Conservation (phyloP, 192 early-diverging fungal genomes). For the Umbelopsis ramanniana region DNA sequence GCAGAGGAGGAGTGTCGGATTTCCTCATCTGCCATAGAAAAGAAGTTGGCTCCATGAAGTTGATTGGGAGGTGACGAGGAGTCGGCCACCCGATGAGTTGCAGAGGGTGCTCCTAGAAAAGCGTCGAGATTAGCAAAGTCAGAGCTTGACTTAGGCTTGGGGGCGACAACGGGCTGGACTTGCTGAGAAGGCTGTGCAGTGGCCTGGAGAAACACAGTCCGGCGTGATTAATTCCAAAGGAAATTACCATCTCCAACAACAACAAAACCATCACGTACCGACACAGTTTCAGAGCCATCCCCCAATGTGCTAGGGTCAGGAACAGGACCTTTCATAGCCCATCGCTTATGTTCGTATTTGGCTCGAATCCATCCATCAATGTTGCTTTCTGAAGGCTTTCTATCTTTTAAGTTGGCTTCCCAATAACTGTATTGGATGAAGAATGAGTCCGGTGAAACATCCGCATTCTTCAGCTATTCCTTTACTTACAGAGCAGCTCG, state of each 20-base stretch:
- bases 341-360: conserved; percentile 82
- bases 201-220: not conserved
- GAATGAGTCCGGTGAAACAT: not conserved
- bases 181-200: not conserved
- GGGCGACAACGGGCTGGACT: not conserved
- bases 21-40: conserved; percentile 18
- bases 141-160: conserved; percentile 13
- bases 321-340: conserved; percentile 70
- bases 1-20: conserved; percentile 15
- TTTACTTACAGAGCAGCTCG: conserved; percentile 62
- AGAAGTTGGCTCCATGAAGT: conserved; percentile 49
- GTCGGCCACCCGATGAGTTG: not conserved
- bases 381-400: conserved; percentile 54
- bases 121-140: conserved; percentile 35
- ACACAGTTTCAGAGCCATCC: conserved; percentile 16
- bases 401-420: conserved; percentile 54
- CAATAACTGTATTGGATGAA: conserved; percentile 45
- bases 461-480: not conserved
- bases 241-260: not conserved
- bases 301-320: conserved; percentile 73
- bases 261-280: not conserved
- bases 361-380: conserved; percentile 76
- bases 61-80: conserved; percentile 26
- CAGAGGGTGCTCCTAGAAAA: conserved; percentile 29
- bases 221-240: too few species aligned